A percentile compares a stretch with the other conserved stretches of the same genome.
Evolutionary conservation across 208 protist species (phyloP).

Genomic region (Angomonas deanei): DNA sequence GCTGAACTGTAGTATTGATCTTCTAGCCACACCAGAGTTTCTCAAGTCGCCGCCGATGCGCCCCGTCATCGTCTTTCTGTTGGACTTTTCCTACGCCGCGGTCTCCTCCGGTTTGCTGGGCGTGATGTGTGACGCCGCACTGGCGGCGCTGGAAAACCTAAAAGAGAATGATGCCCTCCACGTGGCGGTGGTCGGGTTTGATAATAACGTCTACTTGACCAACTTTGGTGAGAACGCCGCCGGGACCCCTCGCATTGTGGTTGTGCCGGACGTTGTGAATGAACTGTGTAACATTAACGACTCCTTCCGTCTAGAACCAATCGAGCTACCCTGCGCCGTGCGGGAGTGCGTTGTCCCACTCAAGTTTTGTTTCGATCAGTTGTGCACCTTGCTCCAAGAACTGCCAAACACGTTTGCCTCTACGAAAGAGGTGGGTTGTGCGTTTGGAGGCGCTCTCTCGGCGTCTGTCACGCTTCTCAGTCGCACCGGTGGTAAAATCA

Average conservation of each 20-base stretch:
- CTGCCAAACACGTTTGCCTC: conserved; percentile 50
- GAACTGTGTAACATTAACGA: conserved; percentile 81
- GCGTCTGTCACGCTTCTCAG: conserved; percentile 86
- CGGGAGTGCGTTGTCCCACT: conserved; percentile 77
- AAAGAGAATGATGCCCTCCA: conserved; percentile 79
- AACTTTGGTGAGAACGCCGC: conserved; percentile 61
- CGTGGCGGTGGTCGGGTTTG: conserved; percentile 75
- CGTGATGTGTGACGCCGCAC: conserved; percentile 56
- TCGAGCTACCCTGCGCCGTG: conserved; percentile 72
- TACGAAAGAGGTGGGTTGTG: conserved; percentile 83
- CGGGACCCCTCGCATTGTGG: conserved; percentile 79
- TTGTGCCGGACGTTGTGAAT: conserved; percentile 74
- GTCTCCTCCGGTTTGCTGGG: conserved; percentile 83
- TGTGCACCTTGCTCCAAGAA: conserved; percentile 69
- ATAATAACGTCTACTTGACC: conserved; percentile 92
- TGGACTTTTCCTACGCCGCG: conserved; percentile 92
- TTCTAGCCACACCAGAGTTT: conserved; percentile 95
- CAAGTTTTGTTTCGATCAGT: conserved; percentile 58
- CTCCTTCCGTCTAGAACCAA: conserved; percentile 68
- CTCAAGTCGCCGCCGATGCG: conserved; percentile 87
- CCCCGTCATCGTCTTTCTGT: conserved; percentile 91
- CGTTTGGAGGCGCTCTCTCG: conserved; percentile 89
- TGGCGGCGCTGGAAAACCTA: conserved; percentile 66
- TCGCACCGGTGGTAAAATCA: conserved; percentile 90
- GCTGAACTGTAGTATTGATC: conserved; percentile 84